A percentile compares a stretch with the other conserved stretches of the same genome.
Evolutionary conservation across 2,329 filamentous ascomycete genomes (phyloP).

Genomic region (Pestalotiopsis sp.): DNA sequence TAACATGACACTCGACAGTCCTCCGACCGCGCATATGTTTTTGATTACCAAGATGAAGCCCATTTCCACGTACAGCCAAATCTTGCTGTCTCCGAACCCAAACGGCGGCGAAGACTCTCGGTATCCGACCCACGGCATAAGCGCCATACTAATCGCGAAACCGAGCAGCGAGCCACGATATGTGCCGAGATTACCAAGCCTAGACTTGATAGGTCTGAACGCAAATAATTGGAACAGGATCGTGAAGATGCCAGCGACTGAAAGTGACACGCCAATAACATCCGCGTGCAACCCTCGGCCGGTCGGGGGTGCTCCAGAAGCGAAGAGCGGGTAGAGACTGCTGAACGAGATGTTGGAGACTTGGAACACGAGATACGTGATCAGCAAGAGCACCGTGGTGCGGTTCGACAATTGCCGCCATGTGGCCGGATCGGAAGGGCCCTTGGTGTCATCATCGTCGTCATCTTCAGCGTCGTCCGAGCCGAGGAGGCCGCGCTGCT

Average conservation of each 20-base stretch:
- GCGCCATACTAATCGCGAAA: slow-evolving; percentile 78
- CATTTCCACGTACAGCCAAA: slow-evolving; percentile 80
- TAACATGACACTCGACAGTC: slow-evolving; percentile 84
- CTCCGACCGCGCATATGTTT: slow-evolving; percentile 87
- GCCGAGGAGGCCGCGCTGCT: slow-evolving; percentile 25
- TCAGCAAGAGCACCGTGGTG: slow-evolving; percentile 79
- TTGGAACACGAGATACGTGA: slow-evolving; percentile 91
- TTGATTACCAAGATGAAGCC: slow-evolving; percentile 81
- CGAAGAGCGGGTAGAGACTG: slow-evolving; percentile 92
- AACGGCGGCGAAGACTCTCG: slow-evolving; percentile 59
- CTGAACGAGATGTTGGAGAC: slow-evolving; percentile 95
- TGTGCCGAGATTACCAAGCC: slow-evolving; percentile 81
- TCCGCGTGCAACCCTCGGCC: slow-evolving; percentile 76
- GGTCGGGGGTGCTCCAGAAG: slow-evolving; percentile 71
- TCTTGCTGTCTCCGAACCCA: slow-evolving; percentile 62
- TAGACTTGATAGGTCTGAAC: slow-evolving; percentile 77
- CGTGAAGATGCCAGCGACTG: slow-evolving; percentile 80
- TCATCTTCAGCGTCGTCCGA: slow-evolving; percentile 40
- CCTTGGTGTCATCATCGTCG: slow-evolving; percentile 47
- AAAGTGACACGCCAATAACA: slow-evolving; percentile 84
- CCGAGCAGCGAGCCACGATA: slow-evolving; percentile 80
- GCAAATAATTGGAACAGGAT: slow-evolving; percentile 89
- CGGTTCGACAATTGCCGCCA: slow-evolving; percentile 70
- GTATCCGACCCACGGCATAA: slow-evolving; percentile 92
- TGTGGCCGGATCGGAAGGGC: slow-evolving; percentile 48